A percentile compares a stretch with the other conserved stretches of the same genome.
phyloP scores from a whole-genome alignment of 257 asterid genomes.

The Sherardia arvensis region DNA sequence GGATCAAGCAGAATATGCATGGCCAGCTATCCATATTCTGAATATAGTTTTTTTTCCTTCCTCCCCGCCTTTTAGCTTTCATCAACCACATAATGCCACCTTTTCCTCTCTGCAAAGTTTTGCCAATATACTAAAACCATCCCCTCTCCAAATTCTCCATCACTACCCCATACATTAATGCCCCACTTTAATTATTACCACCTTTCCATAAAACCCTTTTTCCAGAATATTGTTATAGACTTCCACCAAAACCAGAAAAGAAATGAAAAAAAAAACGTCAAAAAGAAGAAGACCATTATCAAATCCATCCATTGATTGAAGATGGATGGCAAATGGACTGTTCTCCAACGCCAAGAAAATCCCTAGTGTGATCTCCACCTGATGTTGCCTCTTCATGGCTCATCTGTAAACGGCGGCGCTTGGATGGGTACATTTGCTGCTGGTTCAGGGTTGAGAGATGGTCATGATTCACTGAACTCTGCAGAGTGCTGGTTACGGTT shows the following conservation, averaged over 20 bases:
- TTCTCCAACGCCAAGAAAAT: conserved; percentile 86
- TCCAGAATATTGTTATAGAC: neutral
- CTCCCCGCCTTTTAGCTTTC: conserved; percentile 30
- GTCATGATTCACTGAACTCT: neutral
- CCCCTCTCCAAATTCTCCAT: neutral
- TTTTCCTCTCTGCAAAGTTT: conserved; percentile 43
- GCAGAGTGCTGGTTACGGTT: conserved; percentile 34
- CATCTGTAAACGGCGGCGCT: conserved; percentile 34
- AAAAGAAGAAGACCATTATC: neutral
- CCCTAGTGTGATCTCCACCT: conserved; percentile 75
- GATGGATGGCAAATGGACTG: conserved; percentile 73
- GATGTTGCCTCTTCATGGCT: conserved; percentile 12
- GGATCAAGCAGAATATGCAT: conserved; percentile 64
- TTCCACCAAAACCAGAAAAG: neutral
- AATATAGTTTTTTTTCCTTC: neutral
- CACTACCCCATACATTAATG: neutral
- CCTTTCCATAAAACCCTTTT: conserved; percentile 7
- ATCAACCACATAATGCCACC: conserved; percentile 39
- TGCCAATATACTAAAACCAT: conserved; percentile 31
- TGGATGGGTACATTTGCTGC: conserved; percentile 47
- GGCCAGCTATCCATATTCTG: conserved; percentile 1
- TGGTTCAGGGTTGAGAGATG: conserved; percentile 14
- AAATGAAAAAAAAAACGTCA: too few species aligned
- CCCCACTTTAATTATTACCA: conserved; percentile 25
- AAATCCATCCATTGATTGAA: conserved; percentile 77